A percentile compares a stretch with the other conserved stretches of the same genome.
Conservation (phyloP, 345 rosid species). For the Citrus trifoliata region DNA sequence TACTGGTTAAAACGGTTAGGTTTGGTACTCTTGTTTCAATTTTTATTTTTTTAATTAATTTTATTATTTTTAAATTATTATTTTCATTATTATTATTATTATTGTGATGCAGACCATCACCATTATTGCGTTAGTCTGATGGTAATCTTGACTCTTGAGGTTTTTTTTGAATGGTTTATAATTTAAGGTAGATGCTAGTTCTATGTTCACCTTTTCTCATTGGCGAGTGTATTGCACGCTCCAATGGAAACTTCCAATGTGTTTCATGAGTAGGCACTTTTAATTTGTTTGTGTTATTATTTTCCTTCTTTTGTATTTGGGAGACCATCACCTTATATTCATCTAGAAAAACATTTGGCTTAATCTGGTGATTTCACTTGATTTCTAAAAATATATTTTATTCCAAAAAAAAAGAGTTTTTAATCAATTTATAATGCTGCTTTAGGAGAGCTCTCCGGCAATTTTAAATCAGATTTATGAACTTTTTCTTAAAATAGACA, state of each 20-base stretch:
- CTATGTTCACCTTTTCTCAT: background rate
- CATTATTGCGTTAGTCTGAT: background rate
- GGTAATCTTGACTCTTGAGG: background rate
- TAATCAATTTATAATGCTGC: too few species aligned
- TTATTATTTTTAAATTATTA: background rate
- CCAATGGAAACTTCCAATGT: background rate
- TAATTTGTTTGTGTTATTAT: background rate
- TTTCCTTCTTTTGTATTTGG: too few species aligned
- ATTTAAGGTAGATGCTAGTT: background rate
- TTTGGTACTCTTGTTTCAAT: constrained; percentile 15
- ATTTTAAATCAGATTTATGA: too few species aligned
- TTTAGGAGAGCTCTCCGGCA: too few species aligned
- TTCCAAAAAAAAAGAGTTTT: too few species aligned
- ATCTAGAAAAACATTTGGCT: too few species aligned
- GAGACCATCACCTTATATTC: too few species aligned
- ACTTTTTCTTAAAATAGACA: too few species aligned
- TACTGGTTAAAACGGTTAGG: constrained; percentile 27
- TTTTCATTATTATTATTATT: background rate
- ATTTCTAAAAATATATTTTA: too few species aligned
- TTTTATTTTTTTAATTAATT: background rate
- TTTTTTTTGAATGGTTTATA: background rate
- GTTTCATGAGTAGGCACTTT: background rate
- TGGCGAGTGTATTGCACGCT: background rate
- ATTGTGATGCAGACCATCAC: background rate
- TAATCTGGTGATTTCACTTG: too few species aligned